A percentile compares a stretch with the other conserved stretches of the same genome.
Conservation (phyloP, 2,329 filamentous ascomycete species). For the Botrytis galanthina region DNA sequence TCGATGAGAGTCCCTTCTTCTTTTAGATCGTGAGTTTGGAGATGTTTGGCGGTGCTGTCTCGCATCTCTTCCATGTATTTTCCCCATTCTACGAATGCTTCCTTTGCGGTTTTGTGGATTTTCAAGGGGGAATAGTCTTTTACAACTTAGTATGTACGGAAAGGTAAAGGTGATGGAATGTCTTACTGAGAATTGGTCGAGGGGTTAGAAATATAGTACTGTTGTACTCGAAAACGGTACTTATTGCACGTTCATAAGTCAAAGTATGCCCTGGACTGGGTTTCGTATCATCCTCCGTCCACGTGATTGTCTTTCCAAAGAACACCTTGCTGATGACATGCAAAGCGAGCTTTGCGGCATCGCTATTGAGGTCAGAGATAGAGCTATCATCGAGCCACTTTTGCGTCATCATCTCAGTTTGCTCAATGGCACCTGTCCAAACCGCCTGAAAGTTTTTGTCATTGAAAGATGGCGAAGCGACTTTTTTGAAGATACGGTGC, state of each 20-base stretch:
- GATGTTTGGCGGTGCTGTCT: no score
- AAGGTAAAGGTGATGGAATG: no score
- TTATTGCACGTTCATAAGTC: background rate
- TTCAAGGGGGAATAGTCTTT: no score
- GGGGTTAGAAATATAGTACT: background rate
- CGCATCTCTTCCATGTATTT: no score
- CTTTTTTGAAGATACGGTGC: background rate
- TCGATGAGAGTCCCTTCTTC: no score
- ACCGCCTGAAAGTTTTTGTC: background rate
- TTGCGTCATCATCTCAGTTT: background rate
- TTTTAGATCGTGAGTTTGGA: no score
- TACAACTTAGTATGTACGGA: no score
- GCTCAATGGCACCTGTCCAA: background rate
- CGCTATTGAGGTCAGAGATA: background rate
- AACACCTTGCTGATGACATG: background rate
- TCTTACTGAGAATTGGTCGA: no score
- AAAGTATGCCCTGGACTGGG: background rate
- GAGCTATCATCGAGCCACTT: background rate
- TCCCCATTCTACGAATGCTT: no score
- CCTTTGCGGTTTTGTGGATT: no score
- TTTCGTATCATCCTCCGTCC: background rate
- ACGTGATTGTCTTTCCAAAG: background rate
- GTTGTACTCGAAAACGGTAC: background rate
- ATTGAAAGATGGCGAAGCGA: conserved; percentile 13
- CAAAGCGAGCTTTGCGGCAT: background rate